Evolutionary conservation across 768 basidiomycete genomes (phyloP), one percentile per base, ranked within the genome.

Genomic region (Tylopilus subfusipes): DNA sequence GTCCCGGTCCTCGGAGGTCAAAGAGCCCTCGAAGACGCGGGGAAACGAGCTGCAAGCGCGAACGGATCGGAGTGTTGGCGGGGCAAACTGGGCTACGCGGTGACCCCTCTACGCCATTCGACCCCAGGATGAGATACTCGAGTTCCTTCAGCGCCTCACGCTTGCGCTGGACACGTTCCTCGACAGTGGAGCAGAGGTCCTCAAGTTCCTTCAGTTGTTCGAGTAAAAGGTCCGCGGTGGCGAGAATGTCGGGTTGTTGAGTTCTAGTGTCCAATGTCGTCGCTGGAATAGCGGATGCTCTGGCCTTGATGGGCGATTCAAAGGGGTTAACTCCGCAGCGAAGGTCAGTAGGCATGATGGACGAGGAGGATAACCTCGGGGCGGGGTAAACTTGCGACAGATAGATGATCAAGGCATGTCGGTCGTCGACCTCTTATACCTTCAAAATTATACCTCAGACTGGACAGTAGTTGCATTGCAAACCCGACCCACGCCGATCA

Each of bases 21-120:
- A 69, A 71, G 50, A 69, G 63, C 11, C 69, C 69, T 14, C 59
- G 68, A 39, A 69, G 67, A 38, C 68, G 68, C 27, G 69, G 69
- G 10, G 69, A 60, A 18, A 59, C 33, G 10, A 44, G 36, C 24
- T 48, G 53, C 18, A 66, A 44, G 19, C 57, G 58, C 44, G 57
- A 45, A 34, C 39, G 24, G 24, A 54, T 48, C 0, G 68, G 68
- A 2, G 66, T 68, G 39, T 68, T 65, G 46, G 48, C 13, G 8
- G 65, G 61, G 30, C 61, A 66, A 16, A 43, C 49, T 10, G 64
- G 63, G 34, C 53, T 56, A 27, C 48, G n/a, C 4, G 55, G 58
- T 9, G 66, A 63, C 9, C 42, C 52, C 13, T 62, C 58, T 12
- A 31, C 13, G 42, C 34, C 24, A 31, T 57, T 48, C 8, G 57